phyloP scores from a whole-genome alignment of 441 rosid genomes.

The Syzygium syzygioides region DNA sequence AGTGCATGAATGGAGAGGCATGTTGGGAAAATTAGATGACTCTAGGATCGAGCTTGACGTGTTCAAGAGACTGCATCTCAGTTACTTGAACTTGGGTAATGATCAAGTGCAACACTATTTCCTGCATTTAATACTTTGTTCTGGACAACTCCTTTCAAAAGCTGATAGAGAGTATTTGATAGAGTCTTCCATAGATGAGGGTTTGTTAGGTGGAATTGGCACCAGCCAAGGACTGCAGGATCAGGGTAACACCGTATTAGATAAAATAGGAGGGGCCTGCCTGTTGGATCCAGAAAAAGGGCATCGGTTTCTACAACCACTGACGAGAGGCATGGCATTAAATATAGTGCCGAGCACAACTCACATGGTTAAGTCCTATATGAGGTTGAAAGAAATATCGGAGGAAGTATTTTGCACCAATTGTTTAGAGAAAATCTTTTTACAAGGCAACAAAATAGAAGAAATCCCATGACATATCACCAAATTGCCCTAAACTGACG shows the following conservation, averaged over 20 bases:
- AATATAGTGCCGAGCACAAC: not conserved
- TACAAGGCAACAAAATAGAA: not conserved
- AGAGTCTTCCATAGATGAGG: not conserved
- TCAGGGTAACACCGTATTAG: not conserved
- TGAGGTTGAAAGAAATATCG: not conserved
- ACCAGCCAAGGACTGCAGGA: not conserved
- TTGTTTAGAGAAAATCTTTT: not conserved
- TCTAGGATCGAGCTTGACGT: rapidly evolving
- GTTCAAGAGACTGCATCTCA: not conserved
- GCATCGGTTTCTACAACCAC: rapidly evolving
- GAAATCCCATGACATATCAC: not conserved
- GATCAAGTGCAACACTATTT: not conserved
- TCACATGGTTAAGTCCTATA: not conserved
- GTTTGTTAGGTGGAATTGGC: not conserved
- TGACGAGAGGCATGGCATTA: not conserved
- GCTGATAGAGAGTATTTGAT: rapidly evolving
- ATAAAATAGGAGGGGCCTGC: not conserved
- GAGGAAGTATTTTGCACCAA: rapidly evolving
- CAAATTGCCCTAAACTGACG: not conserved
- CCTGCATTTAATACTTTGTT: not conserved
- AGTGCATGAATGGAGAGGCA: not conserved
- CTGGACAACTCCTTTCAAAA: not conserved
- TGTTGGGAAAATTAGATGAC: rapidly evolving
- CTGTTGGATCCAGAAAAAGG: not conserved
- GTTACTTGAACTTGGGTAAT: not conserved